Conservation (phyloP, 345 rosid species). For the Brassica incana region DNA sequence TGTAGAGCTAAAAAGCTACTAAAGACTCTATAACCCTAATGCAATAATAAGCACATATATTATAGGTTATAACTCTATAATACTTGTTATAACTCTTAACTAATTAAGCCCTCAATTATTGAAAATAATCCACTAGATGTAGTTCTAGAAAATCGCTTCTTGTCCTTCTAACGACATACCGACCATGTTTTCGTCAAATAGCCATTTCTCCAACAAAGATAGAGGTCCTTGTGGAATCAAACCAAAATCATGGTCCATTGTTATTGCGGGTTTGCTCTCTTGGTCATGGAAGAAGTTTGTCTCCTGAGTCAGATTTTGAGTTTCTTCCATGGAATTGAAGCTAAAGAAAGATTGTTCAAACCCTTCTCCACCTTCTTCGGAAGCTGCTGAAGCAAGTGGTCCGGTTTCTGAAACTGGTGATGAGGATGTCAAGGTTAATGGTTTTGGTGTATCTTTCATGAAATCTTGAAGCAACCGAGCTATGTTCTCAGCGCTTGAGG, state of each 20-base stretch:
- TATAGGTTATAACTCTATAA: conserved; percentile 31
- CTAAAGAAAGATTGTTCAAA: conserved; percentile 46
- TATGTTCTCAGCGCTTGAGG: conserved; percentile 72
- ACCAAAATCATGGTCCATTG: conserved; percentile 32
- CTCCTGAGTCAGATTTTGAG: conserved; percentile 43
- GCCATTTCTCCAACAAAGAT: conserved; percentile 69
- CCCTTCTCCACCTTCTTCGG: conserved; percentile 33
- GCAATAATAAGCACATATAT: conserved; percentile 23
- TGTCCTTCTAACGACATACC: conserved; percentile 48
- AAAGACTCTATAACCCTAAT: conserved; percentile 40
- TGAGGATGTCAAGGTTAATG: conserved; percentile 21
- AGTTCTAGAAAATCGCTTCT: conserved; percentile 38
- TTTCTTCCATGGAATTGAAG: conserved; percentile 49
- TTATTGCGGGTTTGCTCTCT: conserved; percentile 49
- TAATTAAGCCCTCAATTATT: conserved; percentile 5
- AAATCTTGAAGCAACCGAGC: conserved; percentile 65
- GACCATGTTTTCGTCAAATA: conserved; percentile 60
- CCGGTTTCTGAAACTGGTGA: conserved; percentile 37
- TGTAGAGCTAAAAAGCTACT: conserved; percentile 36
- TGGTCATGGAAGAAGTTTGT: conserved; percentile 46
- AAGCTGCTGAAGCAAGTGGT: conserved; percentile 16
- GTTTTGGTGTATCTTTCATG: conserved; percentile 54
- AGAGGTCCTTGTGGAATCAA: conserved; percentile 48
- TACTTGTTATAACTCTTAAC: conserved; percentile 22
- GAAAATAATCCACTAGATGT: neutral